These are phyloP conservation scores for Coprinopsis cinerea DNA, from an alignment of 768 basidiomycete genomes.

Conservation along the genomic window DNA sequence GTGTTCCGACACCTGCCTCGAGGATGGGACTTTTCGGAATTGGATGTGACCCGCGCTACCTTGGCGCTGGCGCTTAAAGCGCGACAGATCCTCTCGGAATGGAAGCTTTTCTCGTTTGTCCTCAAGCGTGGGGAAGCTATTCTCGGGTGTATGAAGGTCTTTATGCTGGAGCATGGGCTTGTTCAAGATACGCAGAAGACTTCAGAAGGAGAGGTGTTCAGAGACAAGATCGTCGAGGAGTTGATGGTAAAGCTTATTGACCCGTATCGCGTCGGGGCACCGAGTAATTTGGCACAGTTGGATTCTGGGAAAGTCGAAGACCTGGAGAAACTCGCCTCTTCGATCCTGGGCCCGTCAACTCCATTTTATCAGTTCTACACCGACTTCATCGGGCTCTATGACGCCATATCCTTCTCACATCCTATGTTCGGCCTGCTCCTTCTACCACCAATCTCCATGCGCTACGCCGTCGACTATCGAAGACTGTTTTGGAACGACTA, in stretches of 20 bases:
- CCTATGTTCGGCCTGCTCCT: constrained; percentile 68
- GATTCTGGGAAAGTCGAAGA: constrained; percentile 15
- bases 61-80: constrained; percentile 54
- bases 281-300: neutral
- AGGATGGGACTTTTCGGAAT: constrained; percentile 75
- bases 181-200: constrained; percentile 28
- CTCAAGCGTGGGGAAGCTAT: constrained; percentile 52
- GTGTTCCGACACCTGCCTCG: constrained; percentile 65
- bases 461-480: constrained; percentile 78
- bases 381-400: constrained; percentile 87
- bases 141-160: constrained; percentile 86
- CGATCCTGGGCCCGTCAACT: constrained; percentile 57
- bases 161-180: constrained; percentile 92
- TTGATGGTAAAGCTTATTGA: constrained; percentile 57
- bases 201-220: constrained; percentile 65
- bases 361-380: constrained; percentile 95
- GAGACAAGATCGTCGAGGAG: constrained; percentile 57
- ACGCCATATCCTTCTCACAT: constrained; percentile 84
- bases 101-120: constrained; percentile 35
- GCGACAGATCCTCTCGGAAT: constrained; percentile 37
- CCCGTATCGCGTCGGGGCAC: constrained; percentile 39
- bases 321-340: constrained; percentile 50
- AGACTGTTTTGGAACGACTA: constrained; percentile 81
- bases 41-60: constrained; percentile 66
- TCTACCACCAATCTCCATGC: constrained; percentile 70